A percentile compares a stretch with the other conserved stretches of the same genome.
Conservation (phyloP, 805 yeast genomes). For the Brettanomyces nanus region DNA sequence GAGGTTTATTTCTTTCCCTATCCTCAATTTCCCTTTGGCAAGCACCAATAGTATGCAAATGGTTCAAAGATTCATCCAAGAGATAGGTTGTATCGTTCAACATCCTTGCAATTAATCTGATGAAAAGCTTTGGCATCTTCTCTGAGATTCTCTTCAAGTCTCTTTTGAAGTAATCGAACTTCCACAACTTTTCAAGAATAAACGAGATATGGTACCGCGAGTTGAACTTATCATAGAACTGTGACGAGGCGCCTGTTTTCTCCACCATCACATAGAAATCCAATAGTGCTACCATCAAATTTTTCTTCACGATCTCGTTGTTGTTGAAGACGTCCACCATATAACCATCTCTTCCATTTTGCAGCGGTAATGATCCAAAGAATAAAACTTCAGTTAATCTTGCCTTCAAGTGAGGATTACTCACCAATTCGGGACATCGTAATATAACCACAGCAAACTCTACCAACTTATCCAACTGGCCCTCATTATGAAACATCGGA, state of each 20-base stretch:
- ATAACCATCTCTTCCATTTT: constrained; percentile 59
- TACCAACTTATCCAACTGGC: constrained; percentile 48
- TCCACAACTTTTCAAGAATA: constrained; percentile 79
- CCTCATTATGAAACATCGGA: constrained; percentile 46
- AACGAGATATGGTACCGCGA: constrained; percentile 79
- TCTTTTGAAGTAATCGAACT: constrained; percentile 53
- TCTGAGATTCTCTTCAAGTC: constrained; percentile 65
- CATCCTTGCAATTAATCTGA: constrained; percentile 89
- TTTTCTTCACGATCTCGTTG: constrained; percentile 51
- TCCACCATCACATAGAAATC: constrained; percentile 93
- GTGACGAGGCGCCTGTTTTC: constrained; percentile 90
- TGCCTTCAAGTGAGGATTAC: constrained; percentile 91
- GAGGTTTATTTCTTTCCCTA: constrained; percentile 31
- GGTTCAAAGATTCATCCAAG: constrained; percentile 82
- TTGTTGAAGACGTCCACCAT: constrained; percentile 58
- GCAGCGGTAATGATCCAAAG: constrained; percentile 55
- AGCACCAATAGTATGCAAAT: constrained; percentile 68
- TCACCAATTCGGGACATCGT: constrained; percentile 76
- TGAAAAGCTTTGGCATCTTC: constrained; percentile 72
- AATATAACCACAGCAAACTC: constrained; percentile 68
- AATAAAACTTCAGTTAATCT: constrained; percentile 74
- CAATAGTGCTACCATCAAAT: constrained; percentile 73
- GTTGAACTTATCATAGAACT: constrained; percentile 93
- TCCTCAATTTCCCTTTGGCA: constrained; percentile 56
- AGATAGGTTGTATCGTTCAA: constrained; percentile 89